Evolutionary conservation across 2,329 filamentous ascomycete genomes (phyloP), one percentile per base, ranked within the genome.

Genomic region (Graphiopsis chlorocephala): DNA sequence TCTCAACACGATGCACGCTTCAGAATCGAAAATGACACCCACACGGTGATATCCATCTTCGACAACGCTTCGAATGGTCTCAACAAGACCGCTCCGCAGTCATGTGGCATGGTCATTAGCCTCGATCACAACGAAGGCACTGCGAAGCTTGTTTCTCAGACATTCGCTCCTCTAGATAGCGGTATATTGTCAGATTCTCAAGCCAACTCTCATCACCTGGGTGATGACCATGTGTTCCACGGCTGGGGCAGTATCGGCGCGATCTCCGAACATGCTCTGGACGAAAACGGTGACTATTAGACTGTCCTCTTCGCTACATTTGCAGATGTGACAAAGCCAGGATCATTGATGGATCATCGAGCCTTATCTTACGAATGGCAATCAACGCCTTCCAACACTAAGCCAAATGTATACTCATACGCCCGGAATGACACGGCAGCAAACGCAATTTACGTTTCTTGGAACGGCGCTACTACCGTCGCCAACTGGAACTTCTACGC

Each of bases 1-100:
- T 84, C 78, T 68, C 83, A 85, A 69, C 83, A 85, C 65, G 76
- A 85, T 65, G 81, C 78, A 0, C 79, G 78, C 61, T 80, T 79
- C 55, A 67, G 81, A 20, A 69, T 71, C 6, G 75, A 79, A 53
- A 75, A 79, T 29, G 73, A 74, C 7, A 74, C 78, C 3, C 75
- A 80, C 38, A 81, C 82, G 28, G 70, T 80, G 15, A 78, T 85
- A 64, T 82, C 81, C 11, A 72, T 86, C 33, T 85, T 82, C 64
- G 81, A 84, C 65, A 85, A 85, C 70, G 77, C 80, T 17, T 79
- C 77, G 0, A 77, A 74, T 53, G 69, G 68, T 31, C 65, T 53
- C 52, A 65, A 61, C 29, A 61, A 65, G 26, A 69, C 68, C 10
- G 63, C 61, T 29, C 29, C 47, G 2, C 45, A 69, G 15, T 73